Evolutionary conservation across 2,329 filamentous ascomycete species (phyloP), one percentile per base, ranked within the genome.

Genomic region (Fusarium falciforme): DNA sequence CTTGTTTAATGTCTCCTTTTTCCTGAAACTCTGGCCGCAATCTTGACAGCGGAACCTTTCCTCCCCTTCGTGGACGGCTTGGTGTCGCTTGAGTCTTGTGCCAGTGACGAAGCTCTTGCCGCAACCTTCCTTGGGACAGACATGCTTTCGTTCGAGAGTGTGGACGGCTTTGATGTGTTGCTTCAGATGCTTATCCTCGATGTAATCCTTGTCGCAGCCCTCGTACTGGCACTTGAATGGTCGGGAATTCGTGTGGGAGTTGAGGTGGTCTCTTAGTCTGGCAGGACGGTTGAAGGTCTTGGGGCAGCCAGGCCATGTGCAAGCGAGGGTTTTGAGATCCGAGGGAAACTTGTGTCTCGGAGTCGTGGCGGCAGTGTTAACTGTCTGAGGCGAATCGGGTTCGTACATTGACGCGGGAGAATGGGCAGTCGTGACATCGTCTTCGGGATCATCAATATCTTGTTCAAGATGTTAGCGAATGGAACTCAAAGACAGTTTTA

Each of bases 241-340:
- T 1, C 95, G 91, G 76, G 96, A 93, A 76, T 96, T 94, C 62
- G 91, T 96, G 82, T 98, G 96, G 1, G 93, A 95, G 72, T 94
- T 89, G 27, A 96, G 84, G 79, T 98, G 96, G 67, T 94, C 91
- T 68, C 92, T 88, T 5, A 98, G 87, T 31, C 94, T 91, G 36
- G 93, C 93, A 1, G 94, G 95, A 4, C 96, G 92, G 81, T 97
- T 97, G 86, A 96, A 98, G 8, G 92, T 91, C 84, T 97, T 97
- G 67, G 85, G 84, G 80, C 96, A 98, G 72, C 87, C 89, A 12
- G 92, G 89, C 80, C 90, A 92, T 1, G 92, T 91, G 83, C 96
- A 98, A 64, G 86, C 85, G 73, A 95, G 92, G 6, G 90, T 95
- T 85, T 97, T 97, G 67, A 91, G 87, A 80, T 90, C 93, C 47